Evolutionary conservation across 2,329 filamentous ascomycete species (phyloP), one percentile per base, ranked within the genome.

Genomic region (Penicillium janthinellum): DNA sequence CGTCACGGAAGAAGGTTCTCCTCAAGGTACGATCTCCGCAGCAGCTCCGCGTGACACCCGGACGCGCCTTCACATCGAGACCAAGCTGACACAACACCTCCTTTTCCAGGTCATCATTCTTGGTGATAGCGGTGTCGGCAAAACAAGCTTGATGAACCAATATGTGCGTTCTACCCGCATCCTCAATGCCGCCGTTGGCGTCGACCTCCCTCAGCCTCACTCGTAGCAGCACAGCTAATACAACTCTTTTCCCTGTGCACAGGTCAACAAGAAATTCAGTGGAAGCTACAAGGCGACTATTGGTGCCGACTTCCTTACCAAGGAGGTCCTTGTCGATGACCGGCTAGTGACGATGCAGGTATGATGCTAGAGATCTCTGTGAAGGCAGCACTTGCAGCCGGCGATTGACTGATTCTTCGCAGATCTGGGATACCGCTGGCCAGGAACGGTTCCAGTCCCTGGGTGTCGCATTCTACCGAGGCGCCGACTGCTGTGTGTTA

Each of bases 201-300:
- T 58, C 28, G 49, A 39, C 56, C 55, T 54, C 53, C 47, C 31
- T 47, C 59, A 51, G 58, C 50, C 58, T 64, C 63, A 35, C 28
- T 28, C 61, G 35, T 55, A 55, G 44, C 55, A 41, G 39, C 57
- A 14, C 45, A 38, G 57, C 69, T 69, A 59, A 70, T 61, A 54
- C 44, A 14, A 47, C 52, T 20, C 42, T 41, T 56, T 48, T 35
- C 14, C 14, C 31, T 28, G 28, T 34, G 7, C 56, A 50, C 69
- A 98, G 94, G 94, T 99, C 86, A 99, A 99, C 85, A 99, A 99
- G 83, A 98, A 99, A 79, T 99, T 99, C 84, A 97, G 93, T 77
- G 94, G 93, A 69, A 97, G 93, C 83, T 99, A 99, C 88, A 99
- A 99, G 83, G 95, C 95, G 61, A 99, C 95, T 48, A 99, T 99